Percentiles rank a stretch among this genome's conserved stretches.
Evolutionary conservation across 1,284 basidiomycete species (phyloP).

Genomic region (Malassezia equina): DNA sequence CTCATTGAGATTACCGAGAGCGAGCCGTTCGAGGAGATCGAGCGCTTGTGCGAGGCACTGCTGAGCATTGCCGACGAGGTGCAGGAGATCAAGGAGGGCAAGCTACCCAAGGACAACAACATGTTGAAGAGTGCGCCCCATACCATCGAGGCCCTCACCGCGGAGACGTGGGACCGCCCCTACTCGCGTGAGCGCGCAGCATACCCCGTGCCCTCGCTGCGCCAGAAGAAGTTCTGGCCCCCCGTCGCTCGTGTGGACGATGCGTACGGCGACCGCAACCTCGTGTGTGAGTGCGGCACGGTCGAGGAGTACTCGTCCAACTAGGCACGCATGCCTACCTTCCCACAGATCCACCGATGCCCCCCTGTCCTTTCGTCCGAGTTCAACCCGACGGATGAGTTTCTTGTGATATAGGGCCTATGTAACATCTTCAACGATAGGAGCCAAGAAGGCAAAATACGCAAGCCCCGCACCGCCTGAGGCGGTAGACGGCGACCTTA

Average conservation of each 20-base stretch:
- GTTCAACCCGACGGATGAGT: conserved; percentile 1
- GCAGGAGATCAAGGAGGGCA: conserved; percentile 73
- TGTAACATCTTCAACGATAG: conserved; percentile 12
- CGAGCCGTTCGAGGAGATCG: conserved; percentile 40
- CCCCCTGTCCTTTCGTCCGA: background rate
- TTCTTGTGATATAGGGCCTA: background rate
- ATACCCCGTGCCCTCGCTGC: conserved; percentile 32
- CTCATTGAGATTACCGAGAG: conserved; percentile 46
- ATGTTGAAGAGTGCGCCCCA: conserved; percentile 89
- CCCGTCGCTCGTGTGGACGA: conserved; percentile 39
- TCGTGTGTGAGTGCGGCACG: conserved; percentile 35
- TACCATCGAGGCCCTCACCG: conserved; percentile 65
- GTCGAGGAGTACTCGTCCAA: conserved; percentile 25
- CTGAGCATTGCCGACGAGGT: conserved; percentile 86
- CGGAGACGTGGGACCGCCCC: conserved; percentile 66
- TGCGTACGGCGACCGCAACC: conserved; percentile 31
- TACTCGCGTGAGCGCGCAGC: conserved; percentile 36
- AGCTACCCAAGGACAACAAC: conserved; percentile 58
- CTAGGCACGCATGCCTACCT: background rate
- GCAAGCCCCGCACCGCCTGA: background rate
- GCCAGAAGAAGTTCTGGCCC: conserved; percentile 43
- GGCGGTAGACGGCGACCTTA: background rate
- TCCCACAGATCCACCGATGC: background rate
- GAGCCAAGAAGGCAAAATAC: background rate
- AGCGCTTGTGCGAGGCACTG: conserved; percentile 88